These are phyloP conservation scores for Trichoderma sp. DNA, from an alignment of 2,329 filamentous ascomycete species.

Conservation along the genomic window DNA sequence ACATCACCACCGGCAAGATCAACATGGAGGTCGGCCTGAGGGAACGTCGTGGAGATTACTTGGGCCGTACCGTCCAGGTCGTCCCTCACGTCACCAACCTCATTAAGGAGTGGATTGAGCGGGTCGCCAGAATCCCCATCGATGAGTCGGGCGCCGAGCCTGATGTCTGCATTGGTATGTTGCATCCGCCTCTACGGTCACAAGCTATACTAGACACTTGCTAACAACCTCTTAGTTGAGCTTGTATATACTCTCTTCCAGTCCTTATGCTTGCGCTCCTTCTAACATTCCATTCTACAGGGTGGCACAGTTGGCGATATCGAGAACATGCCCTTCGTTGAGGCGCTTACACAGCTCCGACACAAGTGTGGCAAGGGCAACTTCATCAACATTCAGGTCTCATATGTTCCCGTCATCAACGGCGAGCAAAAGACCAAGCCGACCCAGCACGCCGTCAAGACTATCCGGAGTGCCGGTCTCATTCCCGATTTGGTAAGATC, in stretches of 20 bases:
- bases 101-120: conserved; percentile 89
- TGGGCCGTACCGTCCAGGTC: conserved; percentile 86
- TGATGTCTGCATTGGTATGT: conserved; percentile 85
- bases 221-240: not conserved
- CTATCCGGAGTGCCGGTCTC: conserved; percentile 77
- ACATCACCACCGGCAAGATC: conserved; percentile 97
- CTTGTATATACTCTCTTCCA: not conserved
- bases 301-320: conserved; percentile 72
- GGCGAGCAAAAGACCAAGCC: conserved; percentile 94
- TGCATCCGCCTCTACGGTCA: not conserved
- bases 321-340: conserved; percentile 82
- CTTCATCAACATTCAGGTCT: conserved; percentile 72
- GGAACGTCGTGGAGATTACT: conserved; percentile 67
- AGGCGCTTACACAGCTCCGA: conserved; percentile 78
- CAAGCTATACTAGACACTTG: not conserved
- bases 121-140: conserved; percentile 80
- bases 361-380: conserved; percentile 64
- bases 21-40: conserved; percentile 83
- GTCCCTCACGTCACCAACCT: conserved; percentile 90
- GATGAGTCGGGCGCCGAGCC: conserved; percentile 80
- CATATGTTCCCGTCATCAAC: conserved; percentile 70
- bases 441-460: conserved; percentile 85
- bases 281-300: conserved; percentile 28
- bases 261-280: not conserved
- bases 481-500: conserved; percentile 63